These are phyloP conservation scores for Diatrype stigma DNA, from an alignment of 2,329 filamentous ascomycete genomes.

Conservation along the genomic window DNA sequence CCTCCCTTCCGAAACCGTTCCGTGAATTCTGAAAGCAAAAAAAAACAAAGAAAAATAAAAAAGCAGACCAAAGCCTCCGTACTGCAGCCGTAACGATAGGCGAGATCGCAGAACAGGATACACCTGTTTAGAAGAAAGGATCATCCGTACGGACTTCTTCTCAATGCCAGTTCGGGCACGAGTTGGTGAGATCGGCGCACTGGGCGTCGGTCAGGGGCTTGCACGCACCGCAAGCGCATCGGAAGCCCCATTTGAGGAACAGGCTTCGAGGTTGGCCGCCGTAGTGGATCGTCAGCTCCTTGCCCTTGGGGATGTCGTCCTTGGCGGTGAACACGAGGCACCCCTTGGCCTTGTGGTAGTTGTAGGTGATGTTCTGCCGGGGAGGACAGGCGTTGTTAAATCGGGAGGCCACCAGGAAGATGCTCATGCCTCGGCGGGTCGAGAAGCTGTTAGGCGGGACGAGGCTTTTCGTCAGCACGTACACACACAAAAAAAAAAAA, in stretches of 20 bases:
- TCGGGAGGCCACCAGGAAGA: slow-evolving; percentile 49
- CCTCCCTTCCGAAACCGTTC: too few species aligned
- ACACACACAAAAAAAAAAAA: not conserved
- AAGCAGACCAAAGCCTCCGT: too few species aligned
- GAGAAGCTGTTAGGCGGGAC: slow-evolving; percentile 5
- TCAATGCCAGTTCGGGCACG: slow-evolving; percentile 3
- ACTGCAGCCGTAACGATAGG: too few species aligned
- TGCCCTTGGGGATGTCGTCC: slow-evolving; percentile 34
- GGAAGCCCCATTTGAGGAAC: slow-evolving; percentile 46
- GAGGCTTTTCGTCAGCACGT: not conserved
- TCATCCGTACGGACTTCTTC: too few species aligned
- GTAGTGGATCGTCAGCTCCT: slow-evolving; percentile 52
- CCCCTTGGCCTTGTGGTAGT: slow-evolving; percentile 29
- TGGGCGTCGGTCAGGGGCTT: slow-evolving; percentile 11
- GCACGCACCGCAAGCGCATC: slow-evolving; percentile 48
- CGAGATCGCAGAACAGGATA: too few species aligned
- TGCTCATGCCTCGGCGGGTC: slow-evolving; percentile 23
- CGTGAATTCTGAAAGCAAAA: too few species aligned
- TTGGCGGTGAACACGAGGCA: slow-evolving; percentile 39
- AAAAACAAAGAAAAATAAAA: too few species aligned
- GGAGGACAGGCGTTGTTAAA: slow-evolving; percentile 56
- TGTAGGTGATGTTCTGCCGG: slow-evolving; percentile 39
- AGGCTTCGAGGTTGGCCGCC: slow-evolving; percentile 34
- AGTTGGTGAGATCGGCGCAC: slow-evolving; percentile 1
- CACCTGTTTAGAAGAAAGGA: too few species aligned